Evolutionary conservation across 2,329 filamentous ascomycete genomes (phyloP).

Genomic region (Pestalotiopsis sp.): DNA sequence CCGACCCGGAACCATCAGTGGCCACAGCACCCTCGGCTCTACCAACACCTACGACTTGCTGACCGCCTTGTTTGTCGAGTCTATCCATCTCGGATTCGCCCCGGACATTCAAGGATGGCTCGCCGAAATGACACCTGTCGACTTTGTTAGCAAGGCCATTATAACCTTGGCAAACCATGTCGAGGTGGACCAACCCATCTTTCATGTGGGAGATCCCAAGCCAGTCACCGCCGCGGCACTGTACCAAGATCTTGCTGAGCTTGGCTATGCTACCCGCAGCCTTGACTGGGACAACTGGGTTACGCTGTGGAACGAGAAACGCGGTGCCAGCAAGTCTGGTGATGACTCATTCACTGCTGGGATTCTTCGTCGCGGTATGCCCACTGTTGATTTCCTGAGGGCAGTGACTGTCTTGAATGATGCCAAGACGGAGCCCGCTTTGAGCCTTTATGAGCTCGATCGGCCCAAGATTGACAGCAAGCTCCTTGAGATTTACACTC

Average conservation of each 20-base stretch:
- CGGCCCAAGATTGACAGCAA: conserved; percentile 68
- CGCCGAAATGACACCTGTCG: conserved; percentile 81
- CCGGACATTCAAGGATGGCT: conserved; percentile 75
- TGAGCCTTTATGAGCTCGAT: conserved; percentile 51
- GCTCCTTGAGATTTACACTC: conserved; percentile 75
- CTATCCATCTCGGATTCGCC: conserved; percentile 68
- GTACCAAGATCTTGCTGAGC: conserved; percentile 62
- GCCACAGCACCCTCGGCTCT: conserved; percentile 72
- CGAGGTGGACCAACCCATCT: conserved; percentile 62
- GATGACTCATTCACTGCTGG: conserved; percentile 76
- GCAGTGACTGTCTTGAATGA: conserved; percentile 75
- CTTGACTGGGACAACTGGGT: conserved; percentile 76
- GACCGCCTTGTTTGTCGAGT: conserved; percentile 75
- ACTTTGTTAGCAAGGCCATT: conserved; percentile 77
- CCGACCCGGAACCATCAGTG: conserved; percentile 75
- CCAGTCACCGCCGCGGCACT: conserved; percentile 67
- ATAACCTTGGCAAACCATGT: conserved; percentile 66
- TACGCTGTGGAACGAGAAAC: conserved; percentile 68
- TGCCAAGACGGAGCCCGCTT: conserved; percentile 62
- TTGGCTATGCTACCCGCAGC: conserved; percentile 70
- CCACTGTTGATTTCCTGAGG: conserved; percentile 68
- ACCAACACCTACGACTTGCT: conserved; percentile 79
- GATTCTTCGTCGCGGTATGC: conserved; percentile 80
- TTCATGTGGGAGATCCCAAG: conserved; percentile 73
- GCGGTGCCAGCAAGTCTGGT: conserved; percentile 62